phyloP scores from a whole-genome alignment of 164 flowering plant species.

The Magnolia changhungtana region DNA sequence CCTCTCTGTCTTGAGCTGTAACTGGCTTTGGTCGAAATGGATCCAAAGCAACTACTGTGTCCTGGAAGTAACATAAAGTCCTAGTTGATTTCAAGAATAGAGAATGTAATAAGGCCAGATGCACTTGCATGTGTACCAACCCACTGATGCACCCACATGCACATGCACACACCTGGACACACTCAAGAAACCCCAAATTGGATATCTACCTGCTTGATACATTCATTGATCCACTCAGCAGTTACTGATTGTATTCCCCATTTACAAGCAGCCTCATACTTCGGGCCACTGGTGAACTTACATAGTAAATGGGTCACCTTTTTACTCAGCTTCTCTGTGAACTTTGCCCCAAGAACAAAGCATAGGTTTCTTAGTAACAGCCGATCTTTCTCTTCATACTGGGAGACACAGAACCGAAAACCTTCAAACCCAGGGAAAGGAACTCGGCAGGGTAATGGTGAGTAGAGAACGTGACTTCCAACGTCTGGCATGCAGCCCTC shows the following conservation, averaged over 20 bases:
- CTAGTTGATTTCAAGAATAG: not conserved
- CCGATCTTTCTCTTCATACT: constrained; percentile 80
- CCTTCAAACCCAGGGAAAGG: constrained; percentile 80
- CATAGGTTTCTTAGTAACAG: constrained; percentile 72
- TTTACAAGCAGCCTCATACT: constrained; percentile 82
- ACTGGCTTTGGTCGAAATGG: constrained; percentile 63
- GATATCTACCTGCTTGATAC: constrained; percentile 65
- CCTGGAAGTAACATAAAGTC: constrained; percentile 34
- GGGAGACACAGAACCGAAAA: constrained; percentile 79
- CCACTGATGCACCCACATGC: not conserved
- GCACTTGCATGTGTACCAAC: not conserved
- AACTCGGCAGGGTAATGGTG: constrained; percentile 80
- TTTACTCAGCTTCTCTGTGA: constrained; percentile 58
- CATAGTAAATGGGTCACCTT: constrained; percentile 87
- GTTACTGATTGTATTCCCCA: constrained; percentile 73
- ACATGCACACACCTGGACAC: not conserved
- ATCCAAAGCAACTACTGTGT: constrained; percentile 49
- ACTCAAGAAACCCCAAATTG: not conserved
- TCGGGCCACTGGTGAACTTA: constrained; percentile 75
- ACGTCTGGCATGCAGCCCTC: constrained; percentile 79
- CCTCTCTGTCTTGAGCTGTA: constrained; percentile 61
- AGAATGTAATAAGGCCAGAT: not conserved
- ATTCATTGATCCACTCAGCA: constrained; percentile 82
- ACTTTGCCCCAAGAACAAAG: constrained; percentile 83
- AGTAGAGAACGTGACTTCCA: constrained; percentile 73